These are phyloP conservation scores for Mortierella hygrophila DNA, from an alignment of 192 early-diverging fungal species.

Conservation along the genomic window DNA sequence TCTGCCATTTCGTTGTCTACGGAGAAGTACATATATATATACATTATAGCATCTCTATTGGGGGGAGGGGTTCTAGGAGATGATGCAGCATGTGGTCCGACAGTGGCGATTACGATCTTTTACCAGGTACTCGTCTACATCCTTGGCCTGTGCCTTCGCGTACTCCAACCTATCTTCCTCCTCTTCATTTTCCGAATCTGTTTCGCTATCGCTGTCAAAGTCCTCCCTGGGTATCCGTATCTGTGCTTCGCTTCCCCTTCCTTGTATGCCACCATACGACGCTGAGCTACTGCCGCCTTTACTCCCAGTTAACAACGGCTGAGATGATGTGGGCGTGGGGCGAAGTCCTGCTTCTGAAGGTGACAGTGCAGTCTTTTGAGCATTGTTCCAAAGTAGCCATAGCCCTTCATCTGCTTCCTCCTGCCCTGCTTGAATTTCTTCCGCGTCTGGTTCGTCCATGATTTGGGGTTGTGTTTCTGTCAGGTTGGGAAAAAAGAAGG, in stretches of 20 bases:
- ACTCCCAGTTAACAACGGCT: neutral
- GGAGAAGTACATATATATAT: neutral
- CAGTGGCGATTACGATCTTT: constrained; percentile 1
- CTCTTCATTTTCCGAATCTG: neutral
- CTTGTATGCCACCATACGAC: neutral
- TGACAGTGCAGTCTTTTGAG: neutral
- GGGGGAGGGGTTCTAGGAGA: constrained; percentile 4
- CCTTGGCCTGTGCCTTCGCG: constrained; percentile 41
- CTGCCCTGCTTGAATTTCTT: constrained; percentile 39
- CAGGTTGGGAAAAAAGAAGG: neutral
- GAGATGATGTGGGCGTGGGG: neutral
- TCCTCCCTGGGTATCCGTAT: neutral
- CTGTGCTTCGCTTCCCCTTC: neutral
- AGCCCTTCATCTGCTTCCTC: constrained; percentile 51
- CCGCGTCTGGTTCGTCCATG: constrained; percentile 26
- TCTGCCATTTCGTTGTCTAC: neutral
- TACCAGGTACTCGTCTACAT: constrained; percentile 32
- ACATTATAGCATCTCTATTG: neutral
- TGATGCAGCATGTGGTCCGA: constrained; percentile 31
- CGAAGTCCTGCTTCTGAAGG: constrained; percentile 2
- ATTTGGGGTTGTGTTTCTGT: constrained; percentile 5
- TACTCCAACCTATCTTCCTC: constrained; percentile 31
- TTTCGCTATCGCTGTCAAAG: neutral
- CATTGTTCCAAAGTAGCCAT: constrained; percentile 44
- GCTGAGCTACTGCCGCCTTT: neutral